These are phyloP conservation scores for Colletotrichum eleusines DNA, from an alignment of 2,329 filamentous ascomycete species.

Conservation along the genomic window DNA sequence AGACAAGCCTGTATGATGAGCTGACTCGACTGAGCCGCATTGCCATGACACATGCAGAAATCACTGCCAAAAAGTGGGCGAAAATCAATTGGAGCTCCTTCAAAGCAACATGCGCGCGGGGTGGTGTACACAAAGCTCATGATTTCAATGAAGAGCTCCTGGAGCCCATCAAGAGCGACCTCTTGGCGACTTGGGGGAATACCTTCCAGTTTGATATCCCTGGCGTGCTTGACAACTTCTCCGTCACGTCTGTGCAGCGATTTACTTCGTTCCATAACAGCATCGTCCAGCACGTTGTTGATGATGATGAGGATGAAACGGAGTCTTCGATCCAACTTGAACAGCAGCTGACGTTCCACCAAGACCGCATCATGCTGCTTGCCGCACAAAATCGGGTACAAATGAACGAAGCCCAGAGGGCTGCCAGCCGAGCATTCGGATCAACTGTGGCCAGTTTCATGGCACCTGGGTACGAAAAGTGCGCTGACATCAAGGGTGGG, in stretches of 20 bases:
- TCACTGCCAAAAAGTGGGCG: background rate
- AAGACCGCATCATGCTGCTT: background rate
- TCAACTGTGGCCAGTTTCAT: background rate
- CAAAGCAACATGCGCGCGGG: background rate
- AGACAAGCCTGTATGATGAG: background rate
- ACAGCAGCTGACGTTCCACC: slow-evolving; percentile 2
- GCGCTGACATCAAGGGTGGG: background rate
- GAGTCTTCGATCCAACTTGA: too few species aligned
- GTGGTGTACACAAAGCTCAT: background rate
- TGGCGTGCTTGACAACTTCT: background rate
- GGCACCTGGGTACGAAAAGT: slow-evolving; percentile 5
- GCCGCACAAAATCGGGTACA: background rate
- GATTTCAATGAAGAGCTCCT: slow-evolving; percentile 26
- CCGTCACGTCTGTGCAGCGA: background rate
- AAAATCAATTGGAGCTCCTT: background rate
- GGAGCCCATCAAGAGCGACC: background rate
- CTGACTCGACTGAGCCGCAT: background rate
- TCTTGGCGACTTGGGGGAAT: background rate
- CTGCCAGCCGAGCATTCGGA: slow-evolving; percentile 7
- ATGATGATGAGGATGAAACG: too few species aligned
- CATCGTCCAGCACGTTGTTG: slow-evolving; percentile 1
- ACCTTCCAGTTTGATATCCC: slow-evolving; percentile 8
- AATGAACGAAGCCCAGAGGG: slow-evolving; percentile 10
- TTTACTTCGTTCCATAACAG: background rate
- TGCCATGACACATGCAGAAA: background rate